Base-by-base conservation (phyloP, 192 early-diverging fungal genomes). In the Coemansia asiatica region DNA sequence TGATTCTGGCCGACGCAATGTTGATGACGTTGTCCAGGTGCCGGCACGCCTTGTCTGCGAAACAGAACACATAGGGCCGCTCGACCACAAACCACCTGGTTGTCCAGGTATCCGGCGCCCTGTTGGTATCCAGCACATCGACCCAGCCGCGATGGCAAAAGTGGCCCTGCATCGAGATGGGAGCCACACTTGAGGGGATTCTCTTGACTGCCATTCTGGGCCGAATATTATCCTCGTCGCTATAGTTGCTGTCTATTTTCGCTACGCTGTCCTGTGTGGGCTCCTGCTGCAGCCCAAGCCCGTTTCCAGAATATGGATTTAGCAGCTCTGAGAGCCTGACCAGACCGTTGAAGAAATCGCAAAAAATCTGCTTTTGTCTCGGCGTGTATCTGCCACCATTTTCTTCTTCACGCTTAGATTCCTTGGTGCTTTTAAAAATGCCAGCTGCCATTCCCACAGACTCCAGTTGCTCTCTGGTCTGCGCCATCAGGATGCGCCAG, bases 31-130 rank as follows among this genome's bases (percentile, higher is more conserved):
- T 85, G 27, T 88, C 77, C 59, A 93, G 85, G n/a, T 86, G 85
- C 7, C 63, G 68, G 63, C 92, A 90, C 2, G 74, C 76, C 19
- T 83, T 64, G 60, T 83, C 87, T 25, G 72, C 76, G 79, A 89
- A 94, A 26, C 94, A 85, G 65, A 91, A 92, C 31, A 96, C 68
- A 67, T 91, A 92, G 13, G 94, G 94, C 31, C 88, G 84, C 56
- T 74, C 71, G 0, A 86, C 64, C 33, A 94, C 91, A 78, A 91
- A 88, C 90, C 90, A 94, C 6, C 88, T 80, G 49, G 87, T 85
- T 1, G 83, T 74, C 94, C 94, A 96, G 18, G 69, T 66, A 53
- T 90, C 74, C 26, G 70, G 57, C 1, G 40, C 60, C 15, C 56
- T 28, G 53, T 71, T 80, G 2, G 74, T 76, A 25, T 73, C 74